These are phyloP conservation scores for Rossbeevera mucosa DNA, from an alignment of 768 basidiomycete genomes.

Conservation along the genomic window DNA sequence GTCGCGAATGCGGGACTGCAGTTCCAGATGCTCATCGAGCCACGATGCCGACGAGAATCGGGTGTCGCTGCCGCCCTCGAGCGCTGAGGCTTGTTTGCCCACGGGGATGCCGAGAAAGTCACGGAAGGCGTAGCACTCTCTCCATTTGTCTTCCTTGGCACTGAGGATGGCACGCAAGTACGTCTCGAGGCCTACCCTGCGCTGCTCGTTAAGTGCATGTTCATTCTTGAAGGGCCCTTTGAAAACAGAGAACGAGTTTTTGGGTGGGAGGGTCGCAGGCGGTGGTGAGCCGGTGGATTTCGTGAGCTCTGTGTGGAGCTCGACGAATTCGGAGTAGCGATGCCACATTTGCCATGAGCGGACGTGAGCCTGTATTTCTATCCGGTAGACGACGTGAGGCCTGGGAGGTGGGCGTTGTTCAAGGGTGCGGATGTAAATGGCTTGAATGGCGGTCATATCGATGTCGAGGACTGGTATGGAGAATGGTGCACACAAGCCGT, in stretches of 20 bases:
- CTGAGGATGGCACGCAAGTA: conserved; percentile 86
- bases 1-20: conserved; percentile 72
- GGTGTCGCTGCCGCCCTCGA: conserved; percentile 26
- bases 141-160: conserved; percentile 78
- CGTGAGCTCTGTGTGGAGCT: conserved; percentile 76
- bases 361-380: conserved; percentile 82
- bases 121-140: conserved; percentile 71
- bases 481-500: neutral
- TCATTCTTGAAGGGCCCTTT: conserved; percentile 48
- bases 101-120: conserved; percentile 85
- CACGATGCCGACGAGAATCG: conserved; percentile 76
- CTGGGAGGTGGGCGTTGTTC: conserved; percentile 70
- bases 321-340: conserved; percentile 92
- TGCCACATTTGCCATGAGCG: conserved; percentile 92
- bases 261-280: conserved; percentile 77
- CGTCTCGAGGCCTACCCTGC: conserved; percentile 68
- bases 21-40: conserved; percentile 83
- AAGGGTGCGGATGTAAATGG: conserved; percentile 62
- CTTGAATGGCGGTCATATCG: conserved; percentile 70
- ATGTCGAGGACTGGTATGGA: neutral
- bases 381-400: conserved; percentile 75
- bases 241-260: conserved; percentile 70
- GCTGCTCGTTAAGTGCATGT: conserved; percentile 67
- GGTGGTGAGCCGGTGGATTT: conserved; percentile 79
- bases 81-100: conserved; percentile 42